These are phyloP conservation scores for Cercospora sp. DNA, from an alignment of 2,329 filamentous ascomycete genomes.

Conservation along the genomic window DNA sequence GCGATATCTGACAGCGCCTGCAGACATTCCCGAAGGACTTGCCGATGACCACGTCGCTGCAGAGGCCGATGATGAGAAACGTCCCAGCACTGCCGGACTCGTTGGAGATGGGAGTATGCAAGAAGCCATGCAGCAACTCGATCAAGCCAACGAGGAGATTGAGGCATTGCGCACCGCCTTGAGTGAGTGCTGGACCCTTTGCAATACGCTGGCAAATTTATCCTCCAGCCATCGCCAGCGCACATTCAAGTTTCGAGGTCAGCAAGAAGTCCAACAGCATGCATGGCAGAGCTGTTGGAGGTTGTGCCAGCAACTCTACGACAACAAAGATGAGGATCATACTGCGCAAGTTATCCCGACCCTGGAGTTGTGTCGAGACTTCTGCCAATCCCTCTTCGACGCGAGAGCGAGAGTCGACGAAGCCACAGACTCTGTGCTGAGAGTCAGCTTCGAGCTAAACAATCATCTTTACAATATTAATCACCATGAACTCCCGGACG, in stretches of 20 bases:
- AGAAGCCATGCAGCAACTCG: constrained; percentile 53
- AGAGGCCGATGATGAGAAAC: constrained; percentile 29
- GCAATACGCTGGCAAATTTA: constrained; percentile 82
- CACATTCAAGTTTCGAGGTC: constrained; percentile 72
- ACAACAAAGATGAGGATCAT: constrained; percentile 70
- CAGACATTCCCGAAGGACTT: constrained; percentile 51
- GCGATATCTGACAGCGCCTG: constrained; percentile 25
- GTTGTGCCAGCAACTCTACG: constrained; percentile 84
- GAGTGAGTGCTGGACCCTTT: constrained; percentile 88
- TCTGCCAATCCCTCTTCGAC: constrained; percentile 89
- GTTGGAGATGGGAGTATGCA: constrained; percentile 44
- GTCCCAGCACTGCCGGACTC: constrained; percentile 38
- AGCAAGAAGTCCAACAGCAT: constrained; percentile 75
- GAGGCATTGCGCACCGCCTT: constrained; percentile 72
- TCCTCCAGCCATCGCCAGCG: constrained; percentile 80
- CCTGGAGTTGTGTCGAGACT: constrained; percentile 83
- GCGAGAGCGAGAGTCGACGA: constrained; percentile 76
- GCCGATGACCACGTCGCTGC: constrained; percentile 39
- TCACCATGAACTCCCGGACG: constrained; percentile 77
- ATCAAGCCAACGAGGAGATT: constrained; percentile 62
- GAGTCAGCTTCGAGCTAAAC: constrained; percentile 92
- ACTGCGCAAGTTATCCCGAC: constrained; percentile 70
- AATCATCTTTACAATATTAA: constrained; percentile 95
- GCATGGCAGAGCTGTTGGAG: constrained; percentile 96
- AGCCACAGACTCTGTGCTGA: constrained; percentile 76